Percentiles rank a stretch among this genome's conserved stretches.
phyloP scores from a whole-genome alignment of 2,329 filamentous ascomycete species.

The Teratosphaeria viscida region DNA sequence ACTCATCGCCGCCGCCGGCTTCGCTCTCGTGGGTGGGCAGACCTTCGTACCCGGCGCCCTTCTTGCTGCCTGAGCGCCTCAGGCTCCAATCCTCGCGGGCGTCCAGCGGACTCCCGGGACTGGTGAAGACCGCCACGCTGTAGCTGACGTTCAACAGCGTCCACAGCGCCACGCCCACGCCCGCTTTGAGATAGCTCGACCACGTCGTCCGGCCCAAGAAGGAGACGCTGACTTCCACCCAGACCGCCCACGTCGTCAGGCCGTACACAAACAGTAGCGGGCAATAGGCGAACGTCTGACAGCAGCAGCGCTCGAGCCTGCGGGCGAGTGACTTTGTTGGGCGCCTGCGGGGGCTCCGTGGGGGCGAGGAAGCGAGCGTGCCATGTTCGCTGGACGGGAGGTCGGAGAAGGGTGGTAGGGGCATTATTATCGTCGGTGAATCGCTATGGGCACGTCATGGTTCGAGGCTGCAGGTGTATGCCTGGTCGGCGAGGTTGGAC shows the following conservation, averaged over 20 bases:
- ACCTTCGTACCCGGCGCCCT: conserved; percentile 54
- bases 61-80: conserved; percentile 4
- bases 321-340: conserved; percentile 45
- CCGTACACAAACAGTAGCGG: conserved; percentile 84
- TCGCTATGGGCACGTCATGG: neutral
- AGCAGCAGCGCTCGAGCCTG: conserved; percentile 74
- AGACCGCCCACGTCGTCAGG: conserved; percentile 88
- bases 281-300: conserved; percentile 66
- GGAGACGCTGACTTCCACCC: conserved; percentile 58
- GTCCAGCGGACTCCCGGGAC: conserved; percentile 59
- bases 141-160: conserved; percentile 78
- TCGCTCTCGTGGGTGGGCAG: conserved; percentile 61
- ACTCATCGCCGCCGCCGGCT: conserved; percentile 31
- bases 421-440: neutral
- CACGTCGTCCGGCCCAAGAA: conserved; percentile 25
- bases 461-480: neutral
- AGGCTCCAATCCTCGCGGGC: conserved; percentile 17
- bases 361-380: conserved; percentile 3
- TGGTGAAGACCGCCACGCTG: conserved; percentile 84
- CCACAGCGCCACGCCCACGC: conserved; percentile 62
- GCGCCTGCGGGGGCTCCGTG: conserved; percentile 19
- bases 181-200: conserved; percentile 28
- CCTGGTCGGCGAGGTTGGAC: neutral
- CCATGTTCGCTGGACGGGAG: conserved; percentile 8
- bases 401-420: conserved; percentile 3